Percentiles rank a stretch among this genome's conserved stretches.
Evolutionary conservation across 805 yeast species (phyloP).

Genomic region (Kregervanrija delftensis): DNA sequence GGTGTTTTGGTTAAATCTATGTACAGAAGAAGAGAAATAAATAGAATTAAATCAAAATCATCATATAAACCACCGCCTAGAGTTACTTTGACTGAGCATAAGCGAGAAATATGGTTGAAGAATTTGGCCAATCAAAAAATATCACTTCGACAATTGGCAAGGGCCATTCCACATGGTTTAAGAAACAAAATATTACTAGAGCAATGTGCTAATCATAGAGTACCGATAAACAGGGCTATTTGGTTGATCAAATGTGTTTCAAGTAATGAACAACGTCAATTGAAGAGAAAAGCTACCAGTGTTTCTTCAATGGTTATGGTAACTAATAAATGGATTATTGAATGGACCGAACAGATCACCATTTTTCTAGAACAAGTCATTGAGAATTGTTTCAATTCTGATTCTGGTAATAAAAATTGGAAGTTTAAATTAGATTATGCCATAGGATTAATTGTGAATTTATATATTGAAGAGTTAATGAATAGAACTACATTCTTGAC

Average conservation of each 20-base stretch:
- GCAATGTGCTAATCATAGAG: slow-evolving; percentile 55
- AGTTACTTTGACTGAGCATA: slow-evolving; percentile 83
- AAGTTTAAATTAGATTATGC: slow-evolving; percentile 51
- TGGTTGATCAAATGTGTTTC: slow-evolving; percentile 91
- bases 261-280: slow-evolving; percentile 62
- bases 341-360: slow-evolving; percentile 84
- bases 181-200: slow-evolving; percentile 68
- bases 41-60: slow-evolving; percentile 40
- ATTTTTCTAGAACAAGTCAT: slow-evolving; percentile 49
- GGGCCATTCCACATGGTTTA: slow-evolving; percentile 87
- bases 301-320: slow-evolving; percentile 20
- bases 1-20: slow-evolving; percentile 45
- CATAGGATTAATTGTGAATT: slow-evolving; percentile 50
- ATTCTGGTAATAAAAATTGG: slow-evolving; percentile 30
- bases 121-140: slow-evolving; percentile 66
- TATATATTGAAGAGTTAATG: slow-evolving; percentile 63
- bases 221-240: slow-evolving; percentile 76
- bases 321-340: slow-evolving; percentile 66
- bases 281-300: slow-evolving; percentile 37
- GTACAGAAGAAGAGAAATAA: slow-evolving; percentile 37
- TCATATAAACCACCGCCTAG: slow-evolving; percentile 79
- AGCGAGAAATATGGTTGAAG: slow-evolving; percentile 77
- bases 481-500: slow-evolving; percentile 56
- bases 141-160: slow-evolving; percentile 60
- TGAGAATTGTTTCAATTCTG: slow-evolving; percentile 29